Evolutionary conservation across 2,329 filamentous ascomycete genomes (phyloP).

Genomic region (Cladophialophora bantiana): DNA sequence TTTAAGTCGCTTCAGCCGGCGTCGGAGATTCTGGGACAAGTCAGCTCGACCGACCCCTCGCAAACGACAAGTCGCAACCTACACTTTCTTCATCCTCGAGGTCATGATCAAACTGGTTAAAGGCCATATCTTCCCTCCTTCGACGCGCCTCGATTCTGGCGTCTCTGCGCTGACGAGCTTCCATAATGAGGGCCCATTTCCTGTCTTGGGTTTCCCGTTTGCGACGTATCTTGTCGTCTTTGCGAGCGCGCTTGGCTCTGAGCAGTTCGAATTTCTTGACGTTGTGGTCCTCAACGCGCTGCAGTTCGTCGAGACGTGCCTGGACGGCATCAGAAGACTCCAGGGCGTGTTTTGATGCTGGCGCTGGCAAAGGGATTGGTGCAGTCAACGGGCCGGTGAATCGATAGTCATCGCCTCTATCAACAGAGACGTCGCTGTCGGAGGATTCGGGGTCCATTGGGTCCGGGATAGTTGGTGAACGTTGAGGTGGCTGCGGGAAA

Average conservation of each 20-base stretch:
- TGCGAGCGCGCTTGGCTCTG: conserved; percentile 37
- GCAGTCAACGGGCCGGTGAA: conserved; percentile 31
- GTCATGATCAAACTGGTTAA: conserved; percentile 37
- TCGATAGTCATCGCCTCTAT: conserved; percentile 30
- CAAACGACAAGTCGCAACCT: conserved; percentile 8
- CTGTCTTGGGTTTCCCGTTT: conserved; percentile 38
- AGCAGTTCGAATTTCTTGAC: conserved; percentile 37
- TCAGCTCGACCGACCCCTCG: conserved; percentile 15
- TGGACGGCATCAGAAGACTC: conserved; percentile 38
- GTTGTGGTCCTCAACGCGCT: conserved; percentile 37
- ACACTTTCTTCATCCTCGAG: conserved; percentile 40
- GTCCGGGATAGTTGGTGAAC: conserved; percentile 23
- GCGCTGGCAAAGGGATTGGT: conserved; percentile 36
- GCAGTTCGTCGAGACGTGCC: conserved; percentile 36
- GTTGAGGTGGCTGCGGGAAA: conserved; percentile 23
- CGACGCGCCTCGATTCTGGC: conserved; percentile 35
- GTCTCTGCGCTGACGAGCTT: conserved; percentile 39
- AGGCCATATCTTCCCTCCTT: conserved; percentile 37
- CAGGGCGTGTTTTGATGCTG: conserved; percentile 37
- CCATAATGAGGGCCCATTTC: conserved; percentile 37
- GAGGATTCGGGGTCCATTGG: conserved; percentile 39
- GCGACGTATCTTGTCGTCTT: conserved; percentile 39
- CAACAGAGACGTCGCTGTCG: conserved; percentile 39
- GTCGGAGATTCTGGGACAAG: conserved; percentile 35
- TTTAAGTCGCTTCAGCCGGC: conserved; percentile 39